These are phyloP conservation scores for Prunus campanulata DNA, from an alignment of 306 rosid species.

Conservation along the genomic window DNA sequence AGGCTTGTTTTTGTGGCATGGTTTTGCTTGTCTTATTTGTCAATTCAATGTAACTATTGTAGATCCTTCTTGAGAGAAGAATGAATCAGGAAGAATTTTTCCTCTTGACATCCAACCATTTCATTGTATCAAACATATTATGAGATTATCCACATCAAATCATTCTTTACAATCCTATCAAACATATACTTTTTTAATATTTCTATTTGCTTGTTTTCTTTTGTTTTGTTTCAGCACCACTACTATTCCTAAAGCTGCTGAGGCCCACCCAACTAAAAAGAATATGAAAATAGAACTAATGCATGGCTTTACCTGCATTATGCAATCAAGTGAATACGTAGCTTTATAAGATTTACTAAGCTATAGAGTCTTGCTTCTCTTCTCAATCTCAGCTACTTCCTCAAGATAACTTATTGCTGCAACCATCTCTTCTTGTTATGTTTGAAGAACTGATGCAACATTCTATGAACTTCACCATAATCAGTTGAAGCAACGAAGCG, in stretches of 20 bases:
- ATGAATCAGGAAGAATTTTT: too few species aligned
- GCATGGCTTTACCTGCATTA: neutral
- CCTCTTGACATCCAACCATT: too few species aligned
- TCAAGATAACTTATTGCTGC: conserved; percentile 5
- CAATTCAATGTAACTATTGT: too few species aligned
- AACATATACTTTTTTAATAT: too few species aligned
- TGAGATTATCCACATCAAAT: neutral
- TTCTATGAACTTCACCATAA: conserved; percentile 79
- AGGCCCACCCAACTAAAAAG: too few species aligned
- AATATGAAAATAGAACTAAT: too few species aligned
- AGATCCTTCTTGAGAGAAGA: neutral
- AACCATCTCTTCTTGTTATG: conserved; percentile 40
- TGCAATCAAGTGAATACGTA: neutral
- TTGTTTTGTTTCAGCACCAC: neutral
- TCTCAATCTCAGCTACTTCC: conserved; percentile 1
- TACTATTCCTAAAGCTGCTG: neutral
- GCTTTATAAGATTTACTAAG: neutral
- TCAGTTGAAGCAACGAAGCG: conserved; percentile 56
- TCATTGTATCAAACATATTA: too few species aligned
- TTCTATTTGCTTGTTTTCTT: neutral
- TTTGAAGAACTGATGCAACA: conserved; percentile 80
- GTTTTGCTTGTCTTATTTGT: too few species aligned
- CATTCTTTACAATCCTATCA: neutral
- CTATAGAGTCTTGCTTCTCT: neutral
- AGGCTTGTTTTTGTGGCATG: neutral